phyloP scores from a whole-genome alignment of 2,329 filamentous ascomycete genomes.

The Zelopaecilomyces penicillatus region DNA sequence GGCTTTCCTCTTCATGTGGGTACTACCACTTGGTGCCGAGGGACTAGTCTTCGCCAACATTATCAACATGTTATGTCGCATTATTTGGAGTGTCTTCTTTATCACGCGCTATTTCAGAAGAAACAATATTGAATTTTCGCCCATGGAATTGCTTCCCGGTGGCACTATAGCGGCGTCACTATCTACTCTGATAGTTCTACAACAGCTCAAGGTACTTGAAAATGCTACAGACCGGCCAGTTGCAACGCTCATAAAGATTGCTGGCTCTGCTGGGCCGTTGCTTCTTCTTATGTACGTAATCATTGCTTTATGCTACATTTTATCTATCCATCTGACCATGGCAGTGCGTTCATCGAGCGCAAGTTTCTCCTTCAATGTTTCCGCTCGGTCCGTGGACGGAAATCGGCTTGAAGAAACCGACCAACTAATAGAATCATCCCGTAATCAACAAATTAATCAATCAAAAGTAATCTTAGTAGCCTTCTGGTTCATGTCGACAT shows the following conservation, averaged over 20 bases:
- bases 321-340: constrained; percentile 14
- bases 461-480: constrained; percentile 92
- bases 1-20: constrained; percentile 66
- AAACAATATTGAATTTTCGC: constrained; percentile 27
- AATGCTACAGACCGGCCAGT: constrained; percentile 19
- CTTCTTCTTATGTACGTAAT: constrained; percentile 51
- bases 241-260: constrained; percentile 36
- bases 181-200: constrained; percentile 19
- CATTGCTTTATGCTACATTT: constrained; percentile 16
- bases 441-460: constrained; percentile 18
- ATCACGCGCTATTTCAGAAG: constrained; percentile 55
- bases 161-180: constrained; percentile 19
- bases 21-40: constrained; percentile 61
- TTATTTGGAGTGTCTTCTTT: constrained; percentile 70
- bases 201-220: constrained; percentile 17
- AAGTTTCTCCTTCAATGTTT: constrained; percentile 44
- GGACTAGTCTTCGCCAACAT: constrained; percentile 82
- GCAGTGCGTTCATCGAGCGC: constrained; percentile 46
- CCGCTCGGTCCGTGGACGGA: constrained; percentile 30
- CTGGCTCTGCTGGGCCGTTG: constrained; percentile 42
- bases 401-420: constrained; percentile 17
- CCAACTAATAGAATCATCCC: constrained; percentile 10
- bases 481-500: constrained; percentile 73
- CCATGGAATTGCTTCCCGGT: constrained; percentile 20
- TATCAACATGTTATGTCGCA: constrained; percentile 82